phyloP scores from a whole-genome alignment of 345 rosid species.

The Hibiscus tridactylites region DNA sequence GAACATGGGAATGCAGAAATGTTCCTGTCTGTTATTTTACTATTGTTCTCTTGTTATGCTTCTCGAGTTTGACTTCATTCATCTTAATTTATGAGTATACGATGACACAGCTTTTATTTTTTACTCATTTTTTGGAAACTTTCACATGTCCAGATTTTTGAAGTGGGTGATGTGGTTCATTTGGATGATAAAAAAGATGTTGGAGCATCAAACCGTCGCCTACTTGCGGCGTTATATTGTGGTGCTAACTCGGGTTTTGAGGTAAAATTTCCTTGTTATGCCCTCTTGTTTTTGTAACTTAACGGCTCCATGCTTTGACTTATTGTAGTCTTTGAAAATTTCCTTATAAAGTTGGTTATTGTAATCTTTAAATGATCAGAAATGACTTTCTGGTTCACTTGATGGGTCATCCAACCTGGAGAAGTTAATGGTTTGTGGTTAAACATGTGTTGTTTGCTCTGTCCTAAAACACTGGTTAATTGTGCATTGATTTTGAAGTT shows the following conservation, averaged over 20 bases:
- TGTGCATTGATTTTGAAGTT: not conserved
- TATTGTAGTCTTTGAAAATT: not conserved
- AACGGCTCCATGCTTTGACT: not conserved
- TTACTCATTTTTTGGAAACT: not conserved
- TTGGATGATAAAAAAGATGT: constrained; percentile 70
- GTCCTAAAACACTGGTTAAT: not conserved
- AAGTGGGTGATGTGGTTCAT: constrained; percentile 61
- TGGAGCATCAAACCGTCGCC: constrained; percentile 70
- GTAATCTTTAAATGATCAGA: not conserved
- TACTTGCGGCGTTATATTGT: constrained; percentile 70
- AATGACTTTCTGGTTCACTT: not conserved
- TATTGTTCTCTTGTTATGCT: not conserved
- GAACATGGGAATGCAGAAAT: not conserved
- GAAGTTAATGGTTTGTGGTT: not conserved
- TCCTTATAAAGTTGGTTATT: not conserved
- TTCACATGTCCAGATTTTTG: constrained; percentile 51
- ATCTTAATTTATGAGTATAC: not conserved
- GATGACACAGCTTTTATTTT: not conserved
- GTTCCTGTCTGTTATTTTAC: not conserved
- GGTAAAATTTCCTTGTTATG: constrained; percentile 30
- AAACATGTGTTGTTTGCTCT: not conserved
- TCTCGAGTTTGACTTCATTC: constrained; percentile 13
- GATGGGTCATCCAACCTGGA: not conserved
- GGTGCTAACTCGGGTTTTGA: constrained; percentile 95
- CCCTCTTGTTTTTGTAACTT: not conserved